Base-by-base conservation (phyloP, 2,329 filamentous ascomycete genomes). In the Neurospora sp. region DNA sequence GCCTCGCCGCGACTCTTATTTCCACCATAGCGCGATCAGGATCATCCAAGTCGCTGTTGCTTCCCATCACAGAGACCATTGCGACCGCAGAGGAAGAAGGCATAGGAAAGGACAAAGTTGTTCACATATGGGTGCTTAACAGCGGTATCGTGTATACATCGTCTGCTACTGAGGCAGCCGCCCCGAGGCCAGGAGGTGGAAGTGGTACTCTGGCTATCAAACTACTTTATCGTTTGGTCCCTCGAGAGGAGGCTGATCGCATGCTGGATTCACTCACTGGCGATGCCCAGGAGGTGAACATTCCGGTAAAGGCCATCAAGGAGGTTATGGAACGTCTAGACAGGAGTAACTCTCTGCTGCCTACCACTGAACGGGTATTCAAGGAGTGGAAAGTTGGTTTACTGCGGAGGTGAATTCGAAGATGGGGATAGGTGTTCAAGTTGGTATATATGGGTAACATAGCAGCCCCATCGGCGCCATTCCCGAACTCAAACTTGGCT, bases 331-430 rank as follows among this genome's bases (percentile, higher is more conserved):
- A 75, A 6, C 79, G 78, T 10, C 79, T 93, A 36, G 76, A 80
- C 11, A 76, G 75, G 8, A 89, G 85, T 73, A 86, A 83, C 42
- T 58, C 72, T 3, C 76, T 88, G 17, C 76, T 93, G 9, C 90
- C 90, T 1, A 76, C 73, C 0, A 80, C 80, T 9, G 87, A 90
- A 71, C 82, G 87, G 70, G 80, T 75, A 38, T 91, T 91, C 73
- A 83, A 86, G 76, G 86, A 84, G n/a, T 93, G 90, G 90, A 84
- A 84, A 36, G 88, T 93, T 5, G 89, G 89, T 1, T 77, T 93
- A 19, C 76, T 93, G 71, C 83, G 85, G 72, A 81, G 85, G 71
- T 89, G 85, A 79, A 33, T 43, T 39, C 10, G 5, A 4, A 71
- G 43, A 67, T 23, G 28, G 13, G 9, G 13, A 23, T 33, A 15